Base-by-base conservation (phyloP, 208 protist species). In the Histomonas meleagridis region DNA sequence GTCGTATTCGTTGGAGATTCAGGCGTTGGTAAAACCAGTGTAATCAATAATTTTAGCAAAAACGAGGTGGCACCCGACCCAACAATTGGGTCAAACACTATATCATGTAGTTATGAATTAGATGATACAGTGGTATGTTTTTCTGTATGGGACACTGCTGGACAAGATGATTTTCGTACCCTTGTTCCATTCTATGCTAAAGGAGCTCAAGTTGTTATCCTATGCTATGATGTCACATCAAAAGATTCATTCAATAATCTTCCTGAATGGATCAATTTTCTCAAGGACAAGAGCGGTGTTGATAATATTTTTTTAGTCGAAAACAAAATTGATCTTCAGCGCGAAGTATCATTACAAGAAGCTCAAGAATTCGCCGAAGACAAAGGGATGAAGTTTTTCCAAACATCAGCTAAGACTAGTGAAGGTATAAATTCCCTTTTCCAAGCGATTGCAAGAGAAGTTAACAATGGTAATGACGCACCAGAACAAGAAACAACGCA, bases 241-340 rank as follows among this genome's bases (percentile, higher is more conserved):
- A 62, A 55, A 1, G 49, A 14, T 28, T 55, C 46, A 12, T 90
- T 90, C 18, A 9, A 57, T 26, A 3, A 26, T 21, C 23, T 90
- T 38, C 10, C 14, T 62, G 38, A 23, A 26, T 90, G 79, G 79
- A 55, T 55, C 21, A n/a, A 90, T 26, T n/a, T 62, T 28, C 9
- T 90, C 16, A 12, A 55, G 7, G 7, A 90, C 3, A 51, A 62
- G 12, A 35, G 32, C 5, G 7, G 48, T 16, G 28, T 1, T 16
- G 48, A 60, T 28, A 18, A 26, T 40, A 43, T 90, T 18, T 90
- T 55, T 46, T 51, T 90, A 40, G 79, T 62, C 18, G 79, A 49
- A 35, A 90, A 57, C 48, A 90, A 90, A 62, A 51, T 9, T 32
- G 79, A 90, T 62, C 53, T 90, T 48, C 5, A 79, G 70, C 40